Percentiles rank a stretch among this genome's conserved stretches.
These are phyloP conservation scores for Epithemia pelagica DNA, from an alignment of 108 stramenopile species.

Conservation along the genomic window DNA sequence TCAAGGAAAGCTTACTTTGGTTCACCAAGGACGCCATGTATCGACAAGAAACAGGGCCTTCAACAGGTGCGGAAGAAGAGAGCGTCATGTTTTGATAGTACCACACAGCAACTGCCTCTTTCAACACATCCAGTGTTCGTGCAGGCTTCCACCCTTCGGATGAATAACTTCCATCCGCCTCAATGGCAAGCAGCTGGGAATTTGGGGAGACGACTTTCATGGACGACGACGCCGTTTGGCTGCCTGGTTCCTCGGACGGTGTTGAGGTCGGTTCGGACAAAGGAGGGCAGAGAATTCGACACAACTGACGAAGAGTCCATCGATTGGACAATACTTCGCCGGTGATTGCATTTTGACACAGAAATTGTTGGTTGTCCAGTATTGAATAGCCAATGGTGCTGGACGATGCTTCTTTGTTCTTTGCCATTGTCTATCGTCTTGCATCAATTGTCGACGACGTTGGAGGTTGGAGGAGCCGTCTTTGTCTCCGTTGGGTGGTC, in stretches of 20 bases:
- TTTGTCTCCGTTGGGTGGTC: no score
- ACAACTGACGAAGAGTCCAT: conserved; percentile 49
- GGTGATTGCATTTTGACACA: conserved; percentile 60
- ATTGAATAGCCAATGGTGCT: no score
- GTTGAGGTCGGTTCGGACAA: neutral
- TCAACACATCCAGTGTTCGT: conserved; percentile 30
- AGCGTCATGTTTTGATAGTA: conserved; percentile 33
- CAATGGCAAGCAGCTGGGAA: conserved; percentile 1
- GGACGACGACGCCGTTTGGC: neutral
- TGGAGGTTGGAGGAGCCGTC: no score
- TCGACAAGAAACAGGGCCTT: conserved; percentile 47
- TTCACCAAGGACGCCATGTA: conserved; percentile 24
- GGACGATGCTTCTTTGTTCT: neutral
- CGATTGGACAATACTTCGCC: conserved; percentile 43
- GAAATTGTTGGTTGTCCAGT: conserved; percentile 22
- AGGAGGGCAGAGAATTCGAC: conserved; percentile 50
- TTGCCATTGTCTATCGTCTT: neutral
- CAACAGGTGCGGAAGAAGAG: neutral
- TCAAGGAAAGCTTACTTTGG: conserved; percentile 1
- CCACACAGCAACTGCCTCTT: conserved; percentile 44
- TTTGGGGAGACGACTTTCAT: conserved; percentile 15
- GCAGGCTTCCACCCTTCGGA: conserved; percentile 44
- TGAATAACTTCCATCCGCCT: conserved; percentile 23
- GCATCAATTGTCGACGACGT: no score
- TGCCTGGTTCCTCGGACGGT: neutral